A percentile compares a stretch with the other conserved stretches of the same genome.
Conservation (phyloP, 2,329 filamentous ascomycete species). For the Myriosclerotinia scirpicola region DNA sequence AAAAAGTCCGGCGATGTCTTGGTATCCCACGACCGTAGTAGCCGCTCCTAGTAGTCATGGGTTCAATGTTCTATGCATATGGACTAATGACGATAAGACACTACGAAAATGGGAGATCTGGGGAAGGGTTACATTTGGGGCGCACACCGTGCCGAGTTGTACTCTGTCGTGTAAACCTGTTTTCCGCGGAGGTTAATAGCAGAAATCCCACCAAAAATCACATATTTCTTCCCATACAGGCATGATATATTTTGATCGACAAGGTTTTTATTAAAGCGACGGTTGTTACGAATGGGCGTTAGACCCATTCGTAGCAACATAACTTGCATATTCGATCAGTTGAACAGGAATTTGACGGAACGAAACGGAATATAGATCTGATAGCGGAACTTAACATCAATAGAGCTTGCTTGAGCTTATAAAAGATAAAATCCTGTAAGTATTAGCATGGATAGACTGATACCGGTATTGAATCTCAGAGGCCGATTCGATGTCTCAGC, state of each 20-base stretch:
- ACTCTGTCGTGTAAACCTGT: not conserved
- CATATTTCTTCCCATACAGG: not conserved
- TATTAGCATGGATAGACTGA: not conserved
- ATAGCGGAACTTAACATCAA: not conserved
- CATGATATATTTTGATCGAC: not conserved
- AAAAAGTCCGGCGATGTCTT: constrained; percentile 5
- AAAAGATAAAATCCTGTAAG: not conserved
- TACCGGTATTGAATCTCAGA: not conserved
- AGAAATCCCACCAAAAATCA: not conserved
- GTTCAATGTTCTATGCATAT: not conserved
- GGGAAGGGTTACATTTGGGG: not conserved
- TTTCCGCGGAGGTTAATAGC: not conserved
- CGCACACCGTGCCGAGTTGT: not conserved
- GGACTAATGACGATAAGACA: not conserved
- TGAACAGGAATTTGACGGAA: not conserved
- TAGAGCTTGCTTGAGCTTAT: not conserved
- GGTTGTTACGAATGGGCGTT: not conserved
- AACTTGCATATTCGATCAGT: not conserved
- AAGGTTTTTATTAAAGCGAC: not conserved
- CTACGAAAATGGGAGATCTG: not conserved
- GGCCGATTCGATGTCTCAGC: not conserved
- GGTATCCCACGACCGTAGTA: not conserved
- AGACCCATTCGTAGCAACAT: not conserved
- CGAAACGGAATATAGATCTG: not conserved
- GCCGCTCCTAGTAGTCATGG: not conserved